Conservation (phyloP, 495 filamentous ascomycete species). For the Neurospora discreta region DNA sequence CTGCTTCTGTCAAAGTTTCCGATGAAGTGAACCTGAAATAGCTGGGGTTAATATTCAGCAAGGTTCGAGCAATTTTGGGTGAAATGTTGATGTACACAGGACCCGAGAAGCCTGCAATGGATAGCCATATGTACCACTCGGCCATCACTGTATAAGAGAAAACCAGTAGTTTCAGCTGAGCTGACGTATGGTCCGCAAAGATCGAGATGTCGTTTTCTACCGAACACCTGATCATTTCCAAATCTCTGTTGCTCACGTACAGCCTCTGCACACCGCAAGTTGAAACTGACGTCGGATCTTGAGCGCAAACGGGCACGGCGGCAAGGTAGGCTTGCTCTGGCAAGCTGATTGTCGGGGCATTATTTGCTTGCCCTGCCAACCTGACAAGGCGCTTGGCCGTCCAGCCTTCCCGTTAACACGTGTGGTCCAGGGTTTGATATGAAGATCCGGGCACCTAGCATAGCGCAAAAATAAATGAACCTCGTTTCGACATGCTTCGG, state of each 20-base stretch:
- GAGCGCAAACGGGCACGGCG: neutral
- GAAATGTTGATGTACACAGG: neutral
- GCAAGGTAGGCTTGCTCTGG: neutral
- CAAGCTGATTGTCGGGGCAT: neutral
- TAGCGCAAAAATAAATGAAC: neutral
- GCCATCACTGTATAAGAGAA: neutral
- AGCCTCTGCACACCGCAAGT: neutral
- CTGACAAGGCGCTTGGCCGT: neutral
- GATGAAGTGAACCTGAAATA: neutral
- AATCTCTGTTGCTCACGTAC: neutral
- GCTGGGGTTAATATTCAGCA: neutral
- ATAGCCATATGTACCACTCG: neutral
- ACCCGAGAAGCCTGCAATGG: neutral
- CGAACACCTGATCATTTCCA: neutral
- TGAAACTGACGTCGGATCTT: neutral
- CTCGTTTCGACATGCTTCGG: neutral
- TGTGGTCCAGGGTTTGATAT: neutral
- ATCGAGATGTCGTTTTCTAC: neutral
- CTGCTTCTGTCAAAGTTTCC: neutral
- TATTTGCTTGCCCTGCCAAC: neutral
- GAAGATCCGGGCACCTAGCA: neutral
- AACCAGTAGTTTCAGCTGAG: neutral
- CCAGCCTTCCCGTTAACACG: neutral
- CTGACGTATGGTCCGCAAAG: neutral
- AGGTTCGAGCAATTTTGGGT: neutral